Base-by-base conservation (phyloP, 371 early-diverging fungal species). In the Rhizopus microsporus region DNA sequence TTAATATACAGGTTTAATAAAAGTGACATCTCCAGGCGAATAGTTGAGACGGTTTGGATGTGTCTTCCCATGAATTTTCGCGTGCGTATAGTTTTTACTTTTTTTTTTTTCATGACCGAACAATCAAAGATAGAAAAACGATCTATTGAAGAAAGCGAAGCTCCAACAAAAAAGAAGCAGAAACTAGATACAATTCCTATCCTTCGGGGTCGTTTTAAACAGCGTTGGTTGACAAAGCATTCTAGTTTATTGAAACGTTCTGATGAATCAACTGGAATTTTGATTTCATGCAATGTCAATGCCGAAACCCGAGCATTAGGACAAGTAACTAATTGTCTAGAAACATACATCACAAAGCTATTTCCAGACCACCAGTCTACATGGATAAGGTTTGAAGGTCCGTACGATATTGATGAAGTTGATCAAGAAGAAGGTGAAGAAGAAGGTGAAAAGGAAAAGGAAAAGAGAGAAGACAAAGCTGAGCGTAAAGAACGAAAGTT, bases 291-390 rank as follows among this genome's bases (percentile, higher is more conserved):
- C 44, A 57, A 37, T 29, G 76, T 80, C 15, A 65, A 77, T 43
- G 62, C 68, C 5, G 84, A 83, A 50, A 83, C 84, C 6, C 65
- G 84, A 37, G 84, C 84, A 13, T 51, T 83, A 51, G 82, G 84
- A 10, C 84, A 84, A 66, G 71, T 74, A 10, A 72, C 77, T 7
- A 59, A 60, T n/a, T 69, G 73, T 16, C 60, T 81, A 10, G 75
- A 78, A 17, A 45, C 58, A 5, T 75, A 78, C 39, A 62, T 77
- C 9, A 52, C 56, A 4, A 34, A 57, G 8, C 40, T 82, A 12
- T 84, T 78, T 46, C 82, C 84, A 5, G 63, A 65, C 16, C 65
- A 74, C 17, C 49, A 66, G 38, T 44, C 74, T 0, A 74, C 76
- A 0, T 80, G 81, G 80, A 73, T 65, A 38, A 61, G 73, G 7